A percentile compares a stretch with the other conserved stretches of the same genome.
Conservation (phyloP, 129 eudicot species). For the Gnaphalium uliginosum region DNA sequence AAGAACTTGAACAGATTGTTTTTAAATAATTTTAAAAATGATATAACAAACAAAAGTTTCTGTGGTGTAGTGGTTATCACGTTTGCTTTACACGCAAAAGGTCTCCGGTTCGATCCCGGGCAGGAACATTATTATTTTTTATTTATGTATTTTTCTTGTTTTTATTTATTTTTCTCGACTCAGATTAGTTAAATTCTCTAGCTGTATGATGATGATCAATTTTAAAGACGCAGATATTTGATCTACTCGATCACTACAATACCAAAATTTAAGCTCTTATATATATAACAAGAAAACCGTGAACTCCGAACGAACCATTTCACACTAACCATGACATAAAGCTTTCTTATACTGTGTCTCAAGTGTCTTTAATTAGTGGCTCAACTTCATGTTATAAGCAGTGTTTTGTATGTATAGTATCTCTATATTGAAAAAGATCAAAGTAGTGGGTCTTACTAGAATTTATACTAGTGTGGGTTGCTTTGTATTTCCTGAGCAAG, state of each 20-base stretch:
- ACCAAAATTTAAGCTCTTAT: conserved; percentile 13
- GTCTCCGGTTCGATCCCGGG: conserved; percentile 43
- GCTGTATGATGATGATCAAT: not conserved
- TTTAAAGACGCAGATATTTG: not conserved
- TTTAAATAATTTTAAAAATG: too few relatives aligned
- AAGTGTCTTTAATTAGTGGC: not conserved
- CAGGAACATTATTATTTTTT: conserved; percentile 28
- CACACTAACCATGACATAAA: conserved; percentile 11
- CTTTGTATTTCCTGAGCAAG: conserved; percentile 70
- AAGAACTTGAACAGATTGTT: too few relatives aligned
- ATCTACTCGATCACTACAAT: not conserved
- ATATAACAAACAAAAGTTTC: not conserved
- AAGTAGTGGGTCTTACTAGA: conserved; percentile 11
- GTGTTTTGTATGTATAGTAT: not conserved
- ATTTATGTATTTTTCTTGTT: too few relatives aligned
- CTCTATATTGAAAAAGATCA: not conserved
- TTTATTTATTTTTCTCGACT: too few relatives aligned
- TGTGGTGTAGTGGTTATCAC: conserved; percentile 48
- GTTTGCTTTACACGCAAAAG: conserved; percentile 43
- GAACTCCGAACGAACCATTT: not conserved
- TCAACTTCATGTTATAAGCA: not conserved
- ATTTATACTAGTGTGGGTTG: conserved; percentile 25
- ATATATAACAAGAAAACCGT: not conserved
- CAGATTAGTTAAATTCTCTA: too few relatives aligned
- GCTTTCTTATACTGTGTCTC: conserved; percentile 1